These are phyloP conservation scores for Nicotiana otophora DNA, from an alignment of 257 asterid genomes.

Conservation along the genomic window DNA sequence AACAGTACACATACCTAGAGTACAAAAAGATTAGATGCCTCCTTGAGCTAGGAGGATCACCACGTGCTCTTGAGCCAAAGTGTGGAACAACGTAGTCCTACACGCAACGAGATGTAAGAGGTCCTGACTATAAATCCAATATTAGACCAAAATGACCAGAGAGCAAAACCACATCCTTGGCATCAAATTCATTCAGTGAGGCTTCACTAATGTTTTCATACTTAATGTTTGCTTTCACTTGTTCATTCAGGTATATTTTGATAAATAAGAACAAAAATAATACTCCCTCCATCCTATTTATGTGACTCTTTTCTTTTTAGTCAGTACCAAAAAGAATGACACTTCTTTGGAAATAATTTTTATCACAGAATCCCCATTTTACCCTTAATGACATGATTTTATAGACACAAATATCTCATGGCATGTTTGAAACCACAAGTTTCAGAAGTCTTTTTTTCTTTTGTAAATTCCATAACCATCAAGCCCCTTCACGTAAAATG, in stretches of 20 bases:
- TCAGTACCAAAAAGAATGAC: neutral
- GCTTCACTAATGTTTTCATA: neutral
- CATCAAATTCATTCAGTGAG: neutral
- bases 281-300: no score
- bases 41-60: conserved; percentile 19
- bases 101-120: conserved; percentile 13
- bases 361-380: neutral
- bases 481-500: no score
- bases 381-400: neutral
- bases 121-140: conserved; percentile 7
- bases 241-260: no score
- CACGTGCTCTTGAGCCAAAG: conserved; percentile 12
- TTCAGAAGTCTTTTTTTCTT: neutral
- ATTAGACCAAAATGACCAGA: conserved; percentile 11
- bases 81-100: conserved; percentile 11
- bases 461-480: no score
- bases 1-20: conserved; percentile 14
- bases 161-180: conserved; percentile 6
- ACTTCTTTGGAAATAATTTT: neutral
- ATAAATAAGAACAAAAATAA: no score
- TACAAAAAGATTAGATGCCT: conserved; percentile 3
- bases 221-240: neutral
- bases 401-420: neutral
- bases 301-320: no score
- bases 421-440: neutral